Conservation (phyloP, 1,139 yeast genomes). For the Lodderomyces orthopsilosis region DNA sequence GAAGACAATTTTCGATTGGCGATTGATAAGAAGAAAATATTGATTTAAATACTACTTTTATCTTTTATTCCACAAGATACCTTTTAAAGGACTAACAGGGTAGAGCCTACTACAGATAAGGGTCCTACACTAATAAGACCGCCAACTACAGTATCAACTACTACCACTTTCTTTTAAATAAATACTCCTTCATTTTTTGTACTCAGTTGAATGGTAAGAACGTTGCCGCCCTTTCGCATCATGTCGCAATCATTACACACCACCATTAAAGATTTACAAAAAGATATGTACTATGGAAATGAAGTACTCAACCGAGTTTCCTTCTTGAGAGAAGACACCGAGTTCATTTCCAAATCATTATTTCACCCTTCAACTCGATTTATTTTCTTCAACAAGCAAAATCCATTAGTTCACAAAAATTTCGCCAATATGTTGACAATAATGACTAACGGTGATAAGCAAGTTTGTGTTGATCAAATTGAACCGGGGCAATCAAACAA, state of each 20-base stretch:
- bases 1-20: no score
- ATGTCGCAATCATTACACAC: conserved; percentile 13
- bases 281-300: conserved; percentile 46
- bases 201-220: conserved; percentile 1
- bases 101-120: no score
- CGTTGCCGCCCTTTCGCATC: neutral
- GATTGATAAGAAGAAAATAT: no score
- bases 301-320: conserved; percentile 75
- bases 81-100: no score
- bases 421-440: conserved; percentile 27
- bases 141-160: neutral
- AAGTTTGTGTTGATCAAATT: conserved; percentile 17
- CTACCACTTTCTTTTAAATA: neutral
- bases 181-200: neutral
- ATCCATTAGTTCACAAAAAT: conserved; percentile 36
- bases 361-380: conserved; percentile 54
- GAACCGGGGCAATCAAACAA: conserved; percentile 12
- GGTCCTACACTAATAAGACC: no score
- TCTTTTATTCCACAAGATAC: no score
- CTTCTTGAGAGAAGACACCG: conserved; percentile 66
- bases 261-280: conserved; percentile 22
- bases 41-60: no score
- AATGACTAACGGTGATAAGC: conserved; percentile 35
- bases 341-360: conserved; percentile 55
- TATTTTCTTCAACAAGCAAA: conserved; percentile 43